Percentiles rank a stretch among this genome's conserved stretches.
Evolutionary conservation across 176 grass and related monocot species (phyloP).

Genomic region (Hordeum marinum): DNA sequence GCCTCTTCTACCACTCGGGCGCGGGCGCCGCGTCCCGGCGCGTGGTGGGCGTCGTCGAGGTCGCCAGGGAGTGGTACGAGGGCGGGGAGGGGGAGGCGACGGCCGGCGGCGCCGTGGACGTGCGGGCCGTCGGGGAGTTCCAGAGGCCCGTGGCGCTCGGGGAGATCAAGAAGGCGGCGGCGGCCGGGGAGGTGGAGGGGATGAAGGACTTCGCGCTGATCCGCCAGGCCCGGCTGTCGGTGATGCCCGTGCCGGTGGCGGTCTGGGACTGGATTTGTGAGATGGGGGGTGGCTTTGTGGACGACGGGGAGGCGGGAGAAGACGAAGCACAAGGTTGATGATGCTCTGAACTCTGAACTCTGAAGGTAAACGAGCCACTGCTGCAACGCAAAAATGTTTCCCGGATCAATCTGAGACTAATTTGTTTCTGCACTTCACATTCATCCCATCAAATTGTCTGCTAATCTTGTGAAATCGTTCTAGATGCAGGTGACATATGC

Average conservation of each 20-base stretch:
- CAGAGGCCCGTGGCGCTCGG: slow-evolving; percentile 38
- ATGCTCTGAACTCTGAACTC: not conserved
- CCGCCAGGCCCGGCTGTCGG: slow-evolving; percentile 70
- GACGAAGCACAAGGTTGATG: slow-evolving; percentile 17
- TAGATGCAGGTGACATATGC: not conserved
- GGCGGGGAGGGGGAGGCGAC: not conserved
- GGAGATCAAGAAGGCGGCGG: slow-evolving; percentile 60
- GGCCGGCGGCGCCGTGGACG: slow-evolving; percentile 63
- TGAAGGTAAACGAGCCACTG: not conserved
- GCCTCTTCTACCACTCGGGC: slow-evolving; percentile 88
- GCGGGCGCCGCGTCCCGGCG: slow-evolving; percentile 44
- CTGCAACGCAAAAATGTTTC: not conserved
- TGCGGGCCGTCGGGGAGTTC: slow-evolving; percentile 56
- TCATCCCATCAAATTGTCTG: not conserved
- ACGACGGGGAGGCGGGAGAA: slow-evolving; percentile 23
- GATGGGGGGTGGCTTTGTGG: slow-evolving; percentile 56
- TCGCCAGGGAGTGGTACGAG: slow-evolving; percentile 63
- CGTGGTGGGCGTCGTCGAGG: slow-evolving; percentile 68
- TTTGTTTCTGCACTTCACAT: not conserved
- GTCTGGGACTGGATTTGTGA: slow-evolving; percentile 73
- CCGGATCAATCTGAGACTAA: not conserved
- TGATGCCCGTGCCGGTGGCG: slow-evolving; percentile 58
- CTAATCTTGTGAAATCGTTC: not conserved
- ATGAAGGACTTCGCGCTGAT: slow-evolving; percentile 71
- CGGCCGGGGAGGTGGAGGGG: slow-evolving; percentile 44